Conservation (phyloP, 2,329 filamentous ascomycete species). For the Aspergillus glaucus region DNA sequence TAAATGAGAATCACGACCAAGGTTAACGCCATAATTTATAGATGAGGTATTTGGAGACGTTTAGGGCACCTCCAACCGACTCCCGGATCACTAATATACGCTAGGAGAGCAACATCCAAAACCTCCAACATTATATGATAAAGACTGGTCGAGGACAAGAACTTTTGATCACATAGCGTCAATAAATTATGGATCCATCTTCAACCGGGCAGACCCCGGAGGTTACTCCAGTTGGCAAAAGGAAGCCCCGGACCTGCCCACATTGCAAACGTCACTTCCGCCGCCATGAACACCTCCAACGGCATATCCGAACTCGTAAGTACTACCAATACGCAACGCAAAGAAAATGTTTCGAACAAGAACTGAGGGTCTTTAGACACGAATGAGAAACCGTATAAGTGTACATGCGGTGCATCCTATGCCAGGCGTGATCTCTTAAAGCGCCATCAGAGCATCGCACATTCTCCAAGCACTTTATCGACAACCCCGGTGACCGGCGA, state of each 20-base stretch:
- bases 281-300: conserved; percentile 11
- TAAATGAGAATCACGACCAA: too few species aligned
- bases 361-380: neutral
- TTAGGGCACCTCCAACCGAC: too few species aligned
- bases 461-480: conserved; percentile 5
- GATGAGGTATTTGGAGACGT: too few species aligned
- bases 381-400: conserved; percentile 11
- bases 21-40: too few species aligned
- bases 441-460: conserved; percentile 8
- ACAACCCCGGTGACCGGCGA: too few species aligned
- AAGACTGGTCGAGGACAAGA: neutral
- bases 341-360: neutral
- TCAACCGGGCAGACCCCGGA: neutral
- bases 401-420: conserved; percentile 10
- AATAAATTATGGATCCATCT: neutral
- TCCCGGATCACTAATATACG: too few species aligned
- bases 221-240: neutral
- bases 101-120: too few species aligned
- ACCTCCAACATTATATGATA: too few species aligned
- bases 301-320: conserved; percentile 10
- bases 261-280: conserved; percentile 10
- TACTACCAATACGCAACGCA: neutral
- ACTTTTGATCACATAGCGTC: neutral
- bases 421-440: conserved; percentile 9
- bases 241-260: conserved; percentile 6